A percentile compares a stretch with the other conserved stretches of the same genome.
Conservation (phyloP, 768 basidiomycete species). For the Auriscalpium microsporum region DNA sequence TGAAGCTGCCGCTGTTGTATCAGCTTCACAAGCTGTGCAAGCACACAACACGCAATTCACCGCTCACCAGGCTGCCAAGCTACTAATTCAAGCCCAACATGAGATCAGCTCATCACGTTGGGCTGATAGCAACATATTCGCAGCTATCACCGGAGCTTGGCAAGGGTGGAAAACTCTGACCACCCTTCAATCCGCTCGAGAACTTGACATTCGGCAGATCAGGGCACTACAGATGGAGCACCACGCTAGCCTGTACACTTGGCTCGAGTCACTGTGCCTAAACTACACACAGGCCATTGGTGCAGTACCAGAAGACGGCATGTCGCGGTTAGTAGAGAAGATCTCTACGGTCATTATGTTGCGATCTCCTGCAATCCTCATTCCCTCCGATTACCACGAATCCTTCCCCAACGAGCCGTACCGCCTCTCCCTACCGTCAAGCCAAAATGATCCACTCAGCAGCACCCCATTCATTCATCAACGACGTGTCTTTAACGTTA, state of each 20-base stretch:
- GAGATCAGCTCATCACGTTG: neutral
- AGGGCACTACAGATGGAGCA: neutral
- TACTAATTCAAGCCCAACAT: neutral
- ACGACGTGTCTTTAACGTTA: neutral
- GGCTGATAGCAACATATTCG: neutral
- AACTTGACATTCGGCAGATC: neutral
- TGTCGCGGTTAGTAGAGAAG: neutral
- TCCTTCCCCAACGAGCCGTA: neutral
- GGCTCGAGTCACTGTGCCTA: neutral
- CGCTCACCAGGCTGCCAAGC: neutral
- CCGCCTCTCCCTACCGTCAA: neutral
- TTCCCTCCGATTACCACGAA: neutral
- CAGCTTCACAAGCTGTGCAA: no score
- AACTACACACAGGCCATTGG: neutral
- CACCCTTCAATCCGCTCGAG: neutral
- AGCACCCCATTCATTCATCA: neutral
- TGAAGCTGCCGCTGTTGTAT: neutral
- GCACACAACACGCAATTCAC: no score
- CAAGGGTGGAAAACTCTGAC: neutral
- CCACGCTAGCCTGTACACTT: neutral
- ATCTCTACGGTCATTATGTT: neutral
- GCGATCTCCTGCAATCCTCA: neutral
- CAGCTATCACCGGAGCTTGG: neutral
- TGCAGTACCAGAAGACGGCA: neutral
- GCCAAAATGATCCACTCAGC: neutral